These are phyloP conservation scores for Pythium dissimile DNA, from an alignment of 352 stramenopile genomes.

Conservation along the genomic window DNA sequence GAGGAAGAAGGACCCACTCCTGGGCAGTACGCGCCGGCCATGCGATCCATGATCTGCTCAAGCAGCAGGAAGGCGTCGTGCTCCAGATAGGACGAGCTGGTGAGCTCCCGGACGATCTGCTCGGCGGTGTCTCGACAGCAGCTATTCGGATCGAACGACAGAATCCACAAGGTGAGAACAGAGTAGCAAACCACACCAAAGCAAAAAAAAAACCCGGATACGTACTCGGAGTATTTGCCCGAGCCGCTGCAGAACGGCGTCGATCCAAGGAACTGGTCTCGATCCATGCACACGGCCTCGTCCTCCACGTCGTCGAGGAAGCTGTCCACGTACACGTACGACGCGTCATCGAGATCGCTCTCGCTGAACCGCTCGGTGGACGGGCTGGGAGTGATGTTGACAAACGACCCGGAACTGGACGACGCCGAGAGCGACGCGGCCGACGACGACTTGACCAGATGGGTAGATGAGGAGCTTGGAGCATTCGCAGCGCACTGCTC, in stretches of 20 bases:
- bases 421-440: conserved; percentile 10
- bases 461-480: conserved; percentile 5
- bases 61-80: conserved; percentile 66
- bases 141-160: too few relatives aligned
- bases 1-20: conserved; percentile 14
- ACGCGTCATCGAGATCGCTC: conserved; percentile 48
- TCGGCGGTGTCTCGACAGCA: conserved; percentile 52
- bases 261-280: conserved; percentile 37
- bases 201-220: background rate
- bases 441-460: conserved; percentile 8
- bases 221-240: conserved; percentile 54
- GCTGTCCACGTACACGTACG: conserved; percentile 71
- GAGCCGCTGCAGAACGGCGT: conserved; percentile 38
- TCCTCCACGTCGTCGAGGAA: conserved; percentile 51
- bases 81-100: conserved; percentile 41
- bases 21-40: conserved; percentile 65
- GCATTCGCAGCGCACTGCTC: conserved; percentile 40
- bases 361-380: conserved; percentile 29
- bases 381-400: conserved; percentile 11
- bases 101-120: conserved; percentile 52
- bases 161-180: background rate
- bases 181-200: background rate
- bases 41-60: conserved; percentile 71
- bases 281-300: conserved; percentile 28
- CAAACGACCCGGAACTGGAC: conserved; percentile 13